phyloP scores from a whole-genome alignment of 768 basidiomycete genomes.

The Fibroporia radiculosa region DNA sequence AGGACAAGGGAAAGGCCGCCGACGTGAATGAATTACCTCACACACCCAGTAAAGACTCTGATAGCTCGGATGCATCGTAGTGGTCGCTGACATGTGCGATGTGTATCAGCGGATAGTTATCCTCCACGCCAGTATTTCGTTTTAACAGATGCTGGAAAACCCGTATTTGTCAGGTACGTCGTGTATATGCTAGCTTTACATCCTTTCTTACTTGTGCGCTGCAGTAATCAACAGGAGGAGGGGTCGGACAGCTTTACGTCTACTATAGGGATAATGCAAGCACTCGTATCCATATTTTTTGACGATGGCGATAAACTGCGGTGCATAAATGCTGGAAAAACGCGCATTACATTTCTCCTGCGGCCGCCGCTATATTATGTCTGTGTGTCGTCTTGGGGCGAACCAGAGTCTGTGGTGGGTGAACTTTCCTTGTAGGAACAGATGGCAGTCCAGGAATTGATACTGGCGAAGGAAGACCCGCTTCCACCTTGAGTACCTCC shows the following conservation, averaged over 20 bases:
- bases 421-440: not conserved
- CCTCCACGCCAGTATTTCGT: constrained; percentile 66
- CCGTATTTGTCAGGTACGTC: constrained; percentile 81
- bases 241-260: constrained; percentile 65
- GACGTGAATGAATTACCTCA: constrained; percentile 34
- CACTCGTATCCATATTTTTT: constrained; percentile 90
- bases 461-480: constrained; percentile 73
- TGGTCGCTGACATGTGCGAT: too few relatives aligned
- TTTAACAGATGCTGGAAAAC: constrained; percentile 93
- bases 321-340: constrained; percentile 76
- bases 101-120: constrained; percentile 14
- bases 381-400: constrained; percentile 87
- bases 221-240: constrained; percentile 44
- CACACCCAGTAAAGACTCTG: constrained; percentile 32
- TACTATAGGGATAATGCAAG: constrained; percentile 88
- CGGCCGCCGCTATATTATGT: constrained; percentile 88
- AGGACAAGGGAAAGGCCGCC: constrained; percentile 6
- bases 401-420: constrained; percentile 92
- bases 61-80: too few relatives aligned
- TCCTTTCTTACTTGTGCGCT: not conserved
- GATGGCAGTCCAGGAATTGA: constrained; percentile 18
- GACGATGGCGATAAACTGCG: constrained; percentile 85
- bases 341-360: constrained; percentile 79
- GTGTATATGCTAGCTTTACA: not conserved
- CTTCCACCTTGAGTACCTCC: constrained; percentile 89